Percentiles rank a stretch among this genome's conserved stretches.
Evolutionary conservation across 2,329 filamentous ascomycete genomes (phyloP).

Genomic region (Fusarium duplospermum): DNA sequence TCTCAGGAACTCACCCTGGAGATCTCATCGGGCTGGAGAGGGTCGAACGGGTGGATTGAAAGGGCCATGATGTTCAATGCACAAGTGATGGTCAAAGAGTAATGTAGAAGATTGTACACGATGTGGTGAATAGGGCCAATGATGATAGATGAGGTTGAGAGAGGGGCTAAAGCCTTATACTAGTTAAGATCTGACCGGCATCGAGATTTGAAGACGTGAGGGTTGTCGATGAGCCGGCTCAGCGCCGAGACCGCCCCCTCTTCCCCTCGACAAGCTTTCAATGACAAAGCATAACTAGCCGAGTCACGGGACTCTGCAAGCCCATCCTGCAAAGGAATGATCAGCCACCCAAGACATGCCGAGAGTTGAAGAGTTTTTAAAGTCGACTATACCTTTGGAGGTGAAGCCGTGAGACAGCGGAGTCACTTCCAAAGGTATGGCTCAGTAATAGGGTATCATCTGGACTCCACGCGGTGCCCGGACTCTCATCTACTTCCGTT

Average conservation of each 20-base stretch:
- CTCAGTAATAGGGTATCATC: neutral
- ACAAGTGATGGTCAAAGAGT: neutral
- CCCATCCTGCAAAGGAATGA: neutral
- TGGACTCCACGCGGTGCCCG: neutral
- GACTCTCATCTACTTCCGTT: neutral
- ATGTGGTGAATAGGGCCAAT: neutral
- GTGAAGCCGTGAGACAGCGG: neutral
- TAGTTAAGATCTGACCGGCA: neutral
- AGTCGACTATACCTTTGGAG: constrained; percentile 8
- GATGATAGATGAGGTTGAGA: neutral
- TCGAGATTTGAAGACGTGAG: neutral
- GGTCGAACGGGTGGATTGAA: constrained; percentile 42
- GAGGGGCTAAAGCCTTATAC: neutral
- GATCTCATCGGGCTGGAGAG: constrained; percentile 43
- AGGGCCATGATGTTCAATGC: neutral
- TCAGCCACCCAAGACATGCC: neutral
- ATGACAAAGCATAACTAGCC: neutral
- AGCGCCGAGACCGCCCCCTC: neutral
- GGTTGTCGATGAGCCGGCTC: neutral
- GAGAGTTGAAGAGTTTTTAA: neutral
- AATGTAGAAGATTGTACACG: neutral
- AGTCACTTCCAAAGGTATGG: constrained; percentile 7
- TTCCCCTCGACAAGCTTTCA: neutral
- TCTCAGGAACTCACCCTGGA: constrained; percentile 19
- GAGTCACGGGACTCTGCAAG: neutral